Base-by-base conservation (phyloP, 2,329 filamentous ascomycete species). In the Nigrospora osmanthi region DNA sequence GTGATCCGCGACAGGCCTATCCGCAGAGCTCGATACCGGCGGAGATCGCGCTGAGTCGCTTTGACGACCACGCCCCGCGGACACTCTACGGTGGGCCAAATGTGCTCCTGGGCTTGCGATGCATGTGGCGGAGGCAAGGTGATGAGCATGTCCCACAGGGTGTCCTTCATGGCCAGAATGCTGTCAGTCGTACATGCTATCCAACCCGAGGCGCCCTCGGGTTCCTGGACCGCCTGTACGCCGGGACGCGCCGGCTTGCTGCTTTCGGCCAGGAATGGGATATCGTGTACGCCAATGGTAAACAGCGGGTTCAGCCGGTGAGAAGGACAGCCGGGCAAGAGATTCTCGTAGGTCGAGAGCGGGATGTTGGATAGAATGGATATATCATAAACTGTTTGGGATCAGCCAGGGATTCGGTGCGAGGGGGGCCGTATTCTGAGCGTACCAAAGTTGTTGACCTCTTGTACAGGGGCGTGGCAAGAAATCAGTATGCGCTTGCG, bases 141-240 rank as follows among this genome's bases (percentile, higher is more conserved):
- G 48, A 97, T 83, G 35, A 96, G 76, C 55, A 96, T 75, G 60
- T 98, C 93, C 73, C 89, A 97, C 3, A 98, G 77, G 2, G 85
- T 78, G 42, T 83, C 79, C 68, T 97, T 97, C 64, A 88, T 85
- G 39, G 81, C 82, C 13, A 98, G 75, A 47, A 98, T 93, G 58
- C 87, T 91, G 66, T 98, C 93, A 2, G 91, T 97, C 3, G 91
- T 96, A 64, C 90, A 96, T 12, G 91, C 93, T 47, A 95, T 83
- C 89, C 90, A 98, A 35, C 89, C 87, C 13, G 75, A 67, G 31
- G 73, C 73, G 19, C 66, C 60, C 36, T 79, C 73, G 19, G 72
- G 74, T 37, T 67, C 61, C 36, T 55, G 58, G 32, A 63, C 58
- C 9, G 53, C 16, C 6, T 49, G 38, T 35, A 48, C 45, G 58